Percentiles rank a stretch among this genome's conserved stretches.
Evolutionary conservation across 2,329 filamentous ascomycete genomes (phyloP).

Genomic region (Blastomyces emzantsi): DNA sequence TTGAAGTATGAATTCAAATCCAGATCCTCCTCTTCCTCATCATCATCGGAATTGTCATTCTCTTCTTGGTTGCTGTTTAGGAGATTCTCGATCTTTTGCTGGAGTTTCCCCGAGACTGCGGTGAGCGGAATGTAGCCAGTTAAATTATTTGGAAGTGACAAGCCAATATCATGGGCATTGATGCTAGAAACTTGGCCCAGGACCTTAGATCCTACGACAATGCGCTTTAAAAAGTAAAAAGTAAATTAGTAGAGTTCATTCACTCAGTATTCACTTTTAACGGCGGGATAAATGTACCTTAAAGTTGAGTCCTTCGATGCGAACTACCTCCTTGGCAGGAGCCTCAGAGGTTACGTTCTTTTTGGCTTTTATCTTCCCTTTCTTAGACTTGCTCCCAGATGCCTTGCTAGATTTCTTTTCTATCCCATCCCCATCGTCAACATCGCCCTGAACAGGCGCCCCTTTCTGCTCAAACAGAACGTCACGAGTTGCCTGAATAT

Average conservation of each 20-base stretch:
- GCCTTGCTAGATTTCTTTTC: slow-evolving; percentile 33
- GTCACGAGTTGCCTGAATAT: slow-evolving; percentile 85
- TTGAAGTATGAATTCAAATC: slow-evolving; percentile 67
- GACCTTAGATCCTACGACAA: slow-evolving; percentile 76
- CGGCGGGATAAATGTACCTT: slow-evolving; percentile 50
- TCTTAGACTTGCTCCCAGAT: slow-evolving; percentile 32
- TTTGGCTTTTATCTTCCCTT: slow-evolving; percentile 43
- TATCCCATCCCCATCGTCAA: slow-evolving; percentile 23
- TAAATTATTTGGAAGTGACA: slow-evolving; percentile 88
- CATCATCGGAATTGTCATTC: slow-evolving; percentile 40
- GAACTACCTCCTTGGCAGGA: slow-evolving; percentile 48
- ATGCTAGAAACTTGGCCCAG: slow-evolving; percentile 80
- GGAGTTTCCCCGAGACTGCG: slow-evolving; percentile 76
- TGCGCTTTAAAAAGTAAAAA: slow-evolving; percentile 48
- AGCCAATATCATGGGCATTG: slow-evolving; percentile 64
- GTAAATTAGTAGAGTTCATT: slow-evolving; percentile 23
- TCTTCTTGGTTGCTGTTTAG: slow-evolving; percentile 51
- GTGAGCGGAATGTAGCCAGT: slow-evolving; percentile 83
- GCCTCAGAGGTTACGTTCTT: slow-evolving; percentile 44
- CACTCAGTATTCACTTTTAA: not conserved
- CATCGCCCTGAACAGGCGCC: slow-evolving; percentile 31
- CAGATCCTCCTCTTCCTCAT: slow-evolving; percentile 49
- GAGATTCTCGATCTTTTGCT: slow-evolving; percentile 60
- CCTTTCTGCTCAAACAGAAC: slow-evolving; percentile 78
- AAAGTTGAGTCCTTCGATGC: slow-evolving; percentile 79